Evolutionary conservation across 805 yeast species (phyloP), one percentile per base, ranked within the genome.

Genomic region (Kuraishia ogatae): DNA sequence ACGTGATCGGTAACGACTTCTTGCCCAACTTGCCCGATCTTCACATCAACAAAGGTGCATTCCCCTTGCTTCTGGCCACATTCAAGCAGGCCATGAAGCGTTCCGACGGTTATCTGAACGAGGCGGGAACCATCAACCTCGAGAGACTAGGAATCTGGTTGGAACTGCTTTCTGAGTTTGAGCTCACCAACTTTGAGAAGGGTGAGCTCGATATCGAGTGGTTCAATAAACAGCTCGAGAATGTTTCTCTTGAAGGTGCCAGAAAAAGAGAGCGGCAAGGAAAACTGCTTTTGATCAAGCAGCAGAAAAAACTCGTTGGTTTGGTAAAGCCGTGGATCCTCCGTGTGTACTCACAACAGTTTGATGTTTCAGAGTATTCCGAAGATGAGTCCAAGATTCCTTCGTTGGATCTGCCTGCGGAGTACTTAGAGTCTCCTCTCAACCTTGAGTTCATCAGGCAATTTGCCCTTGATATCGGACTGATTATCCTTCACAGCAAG

Each of bases 1-100:
- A 89, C 66, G 96, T 94, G 58, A 89, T 94, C 62, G 99, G 99
- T 64, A 94, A 94, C 66, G 99, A 94, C 78, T 94, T 94, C 83
- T 79, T 94, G 65, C 99, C 99, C 24, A 89, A 94, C 67, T 79
- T 96, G 62, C 99, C 99, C 0, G 96, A 92, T 69, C 77, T 94
- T 62, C 92, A 89, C 67, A 79, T 94, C 60, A 92, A 91, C 66
- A 94, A 92, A 62, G 98, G 97, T 62, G 99, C 98, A 0, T 88
- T 94, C 74, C 97, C 98, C n/a, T 79, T 91, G 29, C 77, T 94
- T 64, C 76, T 94, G 61, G 89, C 85, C 59, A 86, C 97, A 17
- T 94, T 94, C 73, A 94, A 92, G 68, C 84, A 83, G 63, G 83
- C 92, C 26, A 75, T 94, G 65, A 77, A 79, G 60, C 79, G 79